Percentiles rank a stretch among this genome's conserved stretches.
Conservation (phyloP, 2,329 filamentous ascomycete genomes). For the Chaetomiaceae sp. region DNA sequence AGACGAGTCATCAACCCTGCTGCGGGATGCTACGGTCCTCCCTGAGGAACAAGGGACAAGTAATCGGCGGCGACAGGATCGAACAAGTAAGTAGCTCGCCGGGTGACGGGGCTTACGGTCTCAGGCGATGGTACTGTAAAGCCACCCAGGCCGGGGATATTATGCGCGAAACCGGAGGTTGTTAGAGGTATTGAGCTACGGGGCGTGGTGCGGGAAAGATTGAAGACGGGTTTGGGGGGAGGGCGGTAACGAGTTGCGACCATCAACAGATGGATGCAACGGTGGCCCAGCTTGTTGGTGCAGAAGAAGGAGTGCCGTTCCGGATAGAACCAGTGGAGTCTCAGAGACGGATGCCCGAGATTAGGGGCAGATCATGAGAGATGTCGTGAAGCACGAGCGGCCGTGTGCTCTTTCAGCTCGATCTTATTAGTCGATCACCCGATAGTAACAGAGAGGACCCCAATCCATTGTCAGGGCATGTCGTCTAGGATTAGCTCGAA, state of each 20-base stretch:
- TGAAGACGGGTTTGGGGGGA: constrained; percentile 13
- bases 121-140: background rate
- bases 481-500: constrained; percentile 23
- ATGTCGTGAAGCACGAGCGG: constrained; percentile 11
- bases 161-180: constrained; percentile 12
- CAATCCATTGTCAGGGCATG: constrained; percentile 18
- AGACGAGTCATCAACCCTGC: constrained; percentile 14
- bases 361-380: constrained; percentile 11
- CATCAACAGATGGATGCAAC: constrained; percentile 19
- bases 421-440: constrained; percentile 27
- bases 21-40: constrained; percentile 13
- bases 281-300: constrained; percentile 4
- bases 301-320: constrained; percentile 9
- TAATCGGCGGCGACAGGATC: constrained; percentile 3
- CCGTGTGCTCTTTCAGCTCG: constrained; percentile 16
- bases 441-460: constrained; percentile 13
- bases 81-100: constrained; percentile 8
- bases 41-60: background rate
- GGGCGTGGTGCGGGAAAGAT: constrained; percentile 18
- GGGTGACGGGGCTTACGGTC: background rate
- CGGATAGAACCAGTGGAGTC: background rate
- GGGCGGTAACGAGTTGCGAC: constrained; percentile 11
- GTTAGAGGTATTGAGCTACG: constrained; percentile 9
- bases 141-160: no score
- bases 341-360: constrained; percentile 11